Base-by-base conservation (phyloP, 345 rosid genomes). In the Lepidium africanum region DNA sequence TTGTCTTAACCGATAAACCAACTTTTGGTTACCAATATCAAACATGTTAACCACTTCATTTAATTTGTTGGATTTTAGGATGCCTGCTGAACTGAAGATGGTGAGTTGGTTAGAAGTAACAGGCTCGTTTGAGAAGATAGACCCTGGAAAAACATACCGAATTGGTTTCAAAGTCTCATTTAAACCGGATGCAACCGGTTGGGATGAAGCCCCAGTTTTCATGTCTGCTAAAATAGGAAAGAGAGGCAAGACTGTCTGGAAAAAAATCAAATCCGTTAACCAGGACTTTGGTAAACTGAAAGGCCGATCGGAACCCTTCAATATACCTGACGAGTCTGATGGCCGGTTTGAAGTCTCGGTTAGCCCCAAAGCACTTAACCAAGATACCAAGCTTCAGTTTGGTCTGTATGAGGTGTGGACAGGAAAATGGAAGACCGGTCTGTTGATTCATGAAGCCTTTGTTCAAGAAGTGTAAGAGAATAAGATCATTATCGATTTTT, bases 371-470 rank as follows among this genome's bases (percentile, higher is more conserved):
- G n/a, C 6, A 10, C 0, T 32, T 9, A 16, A 0, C 2, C 46
- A 6, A 0, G 81, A 81, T 4, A 21, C 2, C 0, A 65, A 53
- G 53, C 79, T 89, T 30, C 77, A 64, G 66, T 86, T 89, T 50
- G 96, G 96, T 13, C 67, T 89, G 11, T 89, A 89, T 52, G 96
- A 89, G 58, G 84, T 87, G 5, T 82, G 96, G 91, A 79, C 72
- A 0, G 89, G 91, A 8, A 76, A 60, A 65, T 80, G 91, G 89
- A 87, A 87, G 80, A 81, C 83, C 0, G 96, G 91, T 17, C 47
- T 89, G 74, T 32, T 12, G 9, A 80, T 89, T 67, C 83, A 87
- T 15, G 5, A 37, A 12, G 89, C 85, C 32, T 21, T 10, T 13
- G 65, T 85, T 37, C 53, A 21, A 30, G 21, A 43, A 64, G n/a